Base-by-base conservation (phyloP, 1,139 yeast species). In the Candida frijolesensis region DNA sequence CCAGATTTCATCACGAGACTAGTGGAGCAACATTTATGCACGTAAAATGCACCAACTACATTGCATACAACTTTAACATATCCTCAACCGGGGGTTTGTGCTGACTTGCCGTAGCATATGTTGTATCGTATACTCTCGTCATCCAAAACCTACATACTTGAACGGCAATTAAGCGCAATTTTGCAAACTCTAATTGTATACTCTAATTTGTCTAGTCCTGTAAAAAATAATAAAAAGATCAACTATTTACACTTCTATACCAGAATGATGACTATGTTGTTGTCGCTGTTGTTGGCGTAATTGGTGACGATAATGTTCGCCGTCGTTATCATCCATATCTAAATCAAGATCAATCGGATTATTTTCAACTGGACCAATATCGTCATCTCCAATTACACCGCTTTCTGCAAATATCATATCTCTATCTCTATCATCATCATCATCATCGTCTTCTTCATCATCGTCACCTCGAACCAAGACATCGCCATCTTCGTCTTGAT, bases 271-370 rank as follows among this genome's bases (percentile, higher is more conserved):
- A 6, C 10, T 25, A 25, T 9, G 29, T 25, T 25, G 29, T 25
- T 25, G 29, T 6, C 29, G 29, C 2, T 9, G 29, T 9, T 25
- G 8, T 25, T 25, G 29, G 4, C 19, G 45, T 25, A 33, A 40
- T 11, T 35, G 39, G 8, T 15, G 11, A 25, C 6, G 25, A 12
- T 37, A 12, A n/a, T 33, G 25, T 34, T 33, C 34, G 3, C 16
- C 9, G n/a, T 48, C 47, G 2, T 42, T 16, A 10, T 44, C 50
- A 11, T 33, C 47, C 44, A 49, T 42, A 32, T 53, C 55, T 16
- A 53, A 48, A 29, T 56, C 52, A 39, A 51, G 50, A n/a, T 46
- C 12, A 4, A 52, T 48, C 1, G 29, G 18, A 25, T 38, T 19
- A 14, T 9, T 38, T 14, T 9, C 29, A 2, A 6, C 29, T 9